Percentiles rank a stretch among this genome's conserved stretches.
phyloP scores from a whole-genome alignment of 1,139 yeast genomes.

The Casaregolazyma lundiana region DNA sequence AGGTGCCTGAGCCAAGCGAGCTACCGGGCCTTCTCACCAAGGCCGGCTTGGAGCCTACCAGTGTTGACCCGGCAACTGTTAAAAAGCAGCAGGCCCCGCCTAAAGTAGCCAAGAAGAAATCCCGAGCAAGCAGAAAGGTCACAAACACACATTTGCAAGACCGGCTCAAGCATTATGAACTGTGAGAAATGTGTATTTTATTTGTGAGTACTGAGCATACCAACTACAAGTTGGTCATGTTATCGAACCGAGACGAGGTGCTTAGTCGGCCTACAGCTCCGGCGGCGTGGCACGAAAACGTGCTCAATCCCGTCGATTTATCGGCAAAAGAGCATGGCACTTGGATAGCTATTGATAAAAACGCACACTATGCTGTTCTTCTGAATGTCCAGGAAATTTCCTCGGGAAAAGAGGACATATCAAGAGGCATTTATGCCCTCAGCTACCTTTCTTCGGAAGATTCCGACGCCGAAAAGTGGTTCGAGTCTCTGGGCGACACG shows the following conservation, averaged over 20 bases:
- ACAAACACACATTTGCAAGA: conserved; percentile 97
- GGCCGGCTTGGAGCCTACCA: conserved; percentile 90
- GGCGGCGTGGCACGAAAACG: conserved; percentile 41
- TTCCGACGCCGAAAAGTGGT: conserved; percentile 45
- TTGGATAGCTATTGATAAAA: conserved; percentile 74
- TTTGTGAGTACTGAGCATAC: conserved; percentile 17
- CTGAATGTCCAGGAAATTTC: conserved; percentile 59
- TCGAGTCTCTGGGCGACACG: conserved; percentile 30
- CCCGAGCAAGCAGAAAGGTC: conserved; percentile 78
- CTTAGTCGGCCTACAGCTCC: conserved; percentile 64
- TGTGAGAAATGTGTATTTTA: conserved; percentile 18
- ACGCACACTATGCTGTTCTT: conserved; percentile 66
- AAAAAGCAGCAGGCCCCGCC: conserved; percentile 45
- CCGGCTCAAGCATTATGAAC: conserved; percentile 73
- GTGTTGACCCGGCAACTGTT: conserved; percentile 89
- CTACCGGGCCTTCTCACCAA: conserved; percentile 74
- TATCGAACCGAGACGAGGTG: conserved; percentile 85
- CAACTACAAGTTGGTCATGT: conserved; percentile 44
- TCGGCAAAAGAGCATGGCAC: conserved; percentile 79
- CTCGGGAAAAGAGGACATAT: conserved; percentile 35
- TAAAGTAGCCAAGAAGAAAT: conserved; percentile 72
- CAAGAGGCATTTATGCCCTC: conserved; percentile 70
- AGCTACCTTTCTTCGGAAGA: conserved; percentile 45
- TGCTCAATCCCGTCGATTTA: conserved; percentile 72
- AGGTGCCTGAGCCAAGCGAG: conserved; percentile 75